phyloP scores from a whole-genome alignment of 2,329 filamentous ascomycete species.

The Plectosphaerella plurivora region DNA sequence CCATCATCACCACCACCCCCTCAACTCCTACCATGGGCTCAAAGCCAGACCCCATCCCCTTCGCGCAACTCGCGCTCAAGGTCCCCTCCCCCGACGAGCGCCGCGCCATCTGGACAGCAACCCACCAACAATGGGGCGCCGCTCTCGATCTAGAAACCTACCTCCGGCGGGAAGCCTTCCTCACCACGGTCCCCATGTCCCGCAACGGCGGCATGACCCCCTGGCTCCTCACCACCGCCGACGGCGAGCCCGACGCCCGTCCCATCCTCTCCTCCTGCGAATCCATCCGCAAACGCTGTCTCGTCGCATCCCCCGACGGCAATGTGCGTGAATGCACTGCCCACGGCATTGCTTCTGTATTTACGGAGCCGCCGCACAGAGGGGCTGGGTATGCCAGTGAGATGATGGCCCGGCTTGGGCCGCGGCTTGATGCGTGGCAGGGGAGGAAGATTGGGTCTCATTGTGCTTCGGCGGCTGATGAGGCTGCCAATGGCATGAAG shows the following conservation, averaged over 20 bases:
- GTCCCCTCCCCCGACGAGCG: conserved; percentile 55
- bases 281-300: conserved; percentile 54
- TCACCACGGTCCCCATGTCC: conserved; percentile 54
- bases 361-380: conserved; percentile 61
- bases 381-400: conserved; percentile 72
- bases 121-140: conserved; percentile 54
- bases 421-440: conserved; percentile 32
- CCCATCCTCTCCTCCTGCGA: conserved; percentile 62
- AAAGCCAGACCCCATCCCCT: background rate
- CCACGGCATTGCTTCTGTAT: conserved; percentile 80
- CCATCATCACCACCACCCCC: background rate
- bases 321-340: conserved; percentile 49
- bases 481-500: conserved; percentile 20
- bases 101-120: conserved; percentile 48
- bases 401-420: conserved; percentile 66
- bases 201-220: conserved; percentile 53
- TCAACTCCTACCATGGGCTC: conserved; percentile 1
- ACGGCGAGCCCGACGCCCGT: conserved; percentile 31
- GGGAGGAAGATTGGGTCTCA: conserved; percentile 7
- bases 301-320: conserved; percentile 35
- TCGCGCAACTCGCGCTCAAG: conserved; percentile 35
- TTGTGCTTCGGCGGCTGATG: conserved; percentile 13
- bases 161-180: conserved; percentile 52
- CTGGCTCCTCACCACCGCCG: conserved; percentile 58
- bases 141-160: conserved; percentile 52